Base-by-base conservation (phyloP, 345 rosid genomes). In the Carallia pectinifolia region DNA sequence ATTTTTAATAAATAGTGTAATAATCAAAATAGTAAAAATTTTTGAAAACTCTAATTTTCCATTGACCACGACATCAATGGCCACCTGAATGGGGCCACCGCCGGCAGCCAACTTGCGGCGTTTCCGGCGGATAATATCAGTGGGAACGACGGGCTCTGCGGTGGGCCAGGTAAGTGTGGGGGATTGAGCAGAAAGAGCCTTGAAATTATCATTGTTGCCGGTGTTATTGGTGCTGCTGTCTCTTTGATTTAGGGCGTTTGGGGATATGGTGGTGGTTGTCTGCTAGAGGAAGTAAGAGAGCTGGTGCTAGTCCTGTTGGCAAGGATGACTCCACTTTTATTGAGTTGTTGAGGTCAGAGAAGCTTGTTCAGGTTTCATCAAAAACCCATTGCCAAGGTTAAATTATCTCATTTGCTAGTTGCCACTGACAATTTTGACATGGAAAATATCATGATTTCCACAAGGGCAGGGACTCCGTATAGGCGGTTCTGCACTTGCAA, bases 211-310 rank as follows among this genome's bases (percentile, higher is more conserved):
- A 77, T 88, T 29, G 89, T 89, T 30, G 96, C 98, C 12, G 98
- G 98, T 56, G 77, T 91, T 6, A 81, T 93, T 64, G 96, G 97
- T 19, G 96, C 97, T 44, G 90, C 88, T 13, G 91, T 81, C 0
- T 93, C 98, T 8, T 58, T 90, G 79, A 61, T 71, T 74, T 94
- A 37, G 97, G 79, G 15, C 23, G 23, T 23, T 77, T 89, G 72
- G 96, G 89, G 78, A 27, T 93, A 44, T 94, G 98, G 98, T 94
- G 97, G 93, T 91, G 89, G 92, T 83, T 80, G 78, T 67, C 74
- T 80, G 34, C 56, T 19, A 72, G 75, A 60, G 79, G 71, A 71
- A 73, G 75, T 19, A 83, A 62, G 70, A 68, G 77, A 19, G 71
- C 71, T 8, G 61, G 67, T 76, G 79, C 74, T 31, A 34, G 93